A percentile compares a stretch with the other conserved stretches of the same genome.
These are phyloP conservation scores for Syzygium syzygioides DNA, from an alignment of 441 rosid species.

Conservation along the genomic window DNA sequence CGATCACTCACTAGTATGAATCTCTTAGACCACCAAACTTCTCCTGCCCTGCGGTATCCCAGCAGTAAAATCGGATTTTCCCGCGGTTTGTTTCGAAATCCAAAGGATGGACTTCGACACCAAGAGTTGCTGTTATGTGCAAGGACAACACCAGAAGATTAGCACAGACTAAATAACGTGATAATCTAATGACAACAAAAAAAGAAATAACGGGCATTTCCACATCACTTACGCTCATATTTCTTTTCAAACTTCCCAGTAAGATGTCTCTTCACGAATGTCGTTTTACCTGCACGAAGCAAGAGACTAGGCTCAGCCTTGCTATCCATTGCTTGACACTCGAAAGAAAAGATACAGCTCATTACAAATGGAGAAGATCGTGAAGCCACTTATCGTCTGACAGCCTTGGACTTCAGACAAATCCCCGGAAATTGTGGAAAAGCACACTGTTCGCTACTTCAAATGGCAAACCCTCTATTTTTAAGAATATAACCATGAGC, in stretches of 20 bases:
- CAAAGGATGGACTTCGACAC: too few species aligned
- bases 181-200: not conserved
- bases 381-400: not conserved
- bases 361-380: not conserved
- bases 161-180: too few species aligned
- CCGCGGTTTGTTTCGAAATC: not conserved
- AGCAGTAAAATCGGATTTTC: not conserved
- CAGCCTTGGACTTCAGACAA: not conserved
- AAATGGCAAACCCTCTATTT: not conserved
- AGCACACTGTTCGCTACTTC: not conserved
- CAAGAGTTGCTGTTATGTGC: too few species aligned
- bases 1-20: slow-evolving; percentile 1
- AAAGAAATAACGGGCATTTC: not conserved
- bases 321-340: not conserved
- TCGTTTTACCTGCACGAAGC: slow-evolving; percentile 7
- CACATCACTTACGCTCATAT: slow-evolving; percentile 7
- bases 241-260: not conserved
- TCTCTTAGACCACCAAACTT: not conserved
- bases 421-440: not conserved
- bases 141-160: too few species aligned
- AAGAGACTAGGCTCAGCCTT: not conserved
- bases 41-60: slow-evolving; percentile 10
- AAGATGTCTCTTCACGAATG: slow-evolving; percentile 1
- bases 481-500: not conserved
- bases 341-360: not conserved